Conservation (phyloP, 345 rosid genomes). For the Syzygium aqueum region DNA sequence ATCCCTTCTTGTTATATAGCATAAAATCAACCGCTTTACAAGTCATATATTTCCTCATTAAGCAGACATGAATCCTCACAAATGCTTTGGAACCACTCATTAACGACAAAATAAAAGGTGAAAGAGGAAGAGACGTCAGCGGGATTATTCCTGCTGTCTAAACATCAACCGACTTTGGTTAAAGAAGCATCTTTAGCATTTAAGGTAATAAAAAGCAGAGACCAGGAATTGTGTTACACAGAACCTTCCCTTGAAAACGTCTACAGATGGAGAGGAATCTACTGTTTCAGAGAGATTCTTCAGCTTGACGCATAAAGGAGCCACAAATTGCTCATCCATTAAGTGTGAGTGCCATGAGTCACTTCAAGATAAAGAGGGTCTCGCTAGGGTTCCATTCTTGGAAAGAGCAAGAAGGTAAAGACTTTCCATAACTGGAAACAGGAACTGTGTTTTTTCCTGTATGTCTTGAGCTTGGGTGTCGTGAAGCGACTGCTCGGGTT, state of each 20-base stretch:
- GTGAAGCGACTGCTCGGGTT: not conserved
- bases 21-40: not conserved
- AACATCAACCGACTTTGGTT: not conserved
- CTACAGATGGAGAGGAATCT: not conserved
- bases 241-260: slow-evolving; percentile 1
- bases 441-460: not conserved
- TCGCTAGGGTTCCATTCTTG: not conserved
- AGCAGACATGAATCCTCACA: not conserved
- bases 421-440: slow-evolving; percentile 9
- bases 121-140: not conserved
- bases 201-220: not conserved
- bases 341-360: not conserved
- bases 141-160: not conserved
- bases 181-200: slow-evolving; percentile 12
- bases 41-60: not conserved
- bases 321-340: slow-evolving; percentile 9
- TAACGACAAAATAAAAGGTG: not conserved
- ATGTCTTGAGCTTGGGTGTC: not conserved
- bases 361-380: not conserved
- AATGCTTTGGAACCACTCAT: not conserved
- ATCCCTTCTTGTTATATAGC: not conserved
- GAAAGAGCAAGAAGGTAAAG: not conserved
- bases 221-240: slow-evolving; percentile 1
- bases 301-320: not conserved
- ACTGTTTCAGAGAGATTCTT: slow-evolving; percentile 11